Evolutionary conservation across 2,329 filamentous ascomycete species (phyloP).

Genomic region (Acrodontium crateriforme): DNA sequence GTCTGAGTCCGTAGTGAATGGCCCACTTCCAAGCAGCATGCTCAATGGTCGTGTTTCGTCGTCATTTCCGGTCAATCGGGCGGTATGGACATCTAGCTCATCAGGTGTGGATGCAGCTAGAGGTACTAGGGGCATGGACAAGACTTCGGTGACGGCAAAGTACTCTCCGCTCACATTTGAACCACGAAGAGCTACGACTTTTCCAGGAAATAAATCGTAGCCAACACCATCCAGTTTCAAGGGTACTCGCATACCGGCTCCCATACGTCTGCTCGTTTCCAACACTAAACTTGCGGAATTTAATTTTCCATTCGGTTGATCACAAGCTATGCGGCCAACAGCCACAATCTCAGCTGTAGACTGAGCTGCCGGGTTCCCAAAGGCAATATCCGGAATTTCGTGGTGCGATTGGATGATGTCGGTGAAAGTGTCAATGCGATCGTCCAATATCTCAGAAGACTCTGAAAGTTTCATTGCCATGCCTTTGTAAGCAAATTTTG

Average conservation of each 20-base stretch:
- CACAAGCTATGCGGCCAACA: slow-evolving; percentile 81
- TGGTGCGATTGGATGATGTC: slow-evolving; percentile 61
- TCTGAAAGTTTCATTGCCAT: slow-evolving; percentile 92
- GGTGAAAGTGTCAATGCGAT: slow-evolving; percentile 83
- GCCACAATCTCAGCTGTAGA: slow-evolving; percentile 78
- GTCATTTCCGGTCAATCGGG: slow-evolving; percentile 52
- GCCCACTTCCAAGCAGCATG: slow-evolving; percentile 67
- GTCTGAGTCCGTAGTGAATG: slow-evolving; percentile 85
- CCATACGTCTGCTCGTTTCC: slow-evolving; percentile 73
- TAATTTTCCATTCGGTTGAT: slow-evolving; percentile 71
- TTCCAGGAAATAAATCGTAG: slow-evolving; percentile 85
- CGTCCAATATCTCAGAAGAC: slow-evolving; percentile 83
- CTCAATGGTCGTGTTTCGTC: slow-evolving; percentile 53
- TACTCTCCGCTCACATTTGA: slow-evolving; percentile 75
- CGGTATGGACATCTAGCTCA: slow-evolving; percentile 53
- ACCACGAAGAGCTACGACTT: slow-evolving; percentile 77
- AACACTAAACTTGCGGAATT: slow-evolving; percentile 76
- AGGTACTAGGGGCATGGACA: slow-evolving; percentile 61
- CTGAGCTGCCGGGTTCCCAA: slow-evolving; percentile 76
- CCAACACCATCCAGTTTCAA: slow-evolving; percentile 58
- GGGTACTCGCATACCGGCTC: slow-evolving; percentile 68
- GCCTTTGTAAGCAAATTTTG: slow-evolving; percentile 82
- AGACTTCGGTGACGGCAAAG: slow-evolving; percentile 65
- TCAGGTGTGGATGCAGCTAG: slow-evolving; percentile 56
- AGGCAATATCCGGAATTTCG: slow-evolving; percentile 60